A percentile compares a stretch with the other conserved stretches of the same genome.
Conservation (phyloP, 2,329 filamentous ascomycete genomes). For the Exophiala dermatitidis region DNA sequence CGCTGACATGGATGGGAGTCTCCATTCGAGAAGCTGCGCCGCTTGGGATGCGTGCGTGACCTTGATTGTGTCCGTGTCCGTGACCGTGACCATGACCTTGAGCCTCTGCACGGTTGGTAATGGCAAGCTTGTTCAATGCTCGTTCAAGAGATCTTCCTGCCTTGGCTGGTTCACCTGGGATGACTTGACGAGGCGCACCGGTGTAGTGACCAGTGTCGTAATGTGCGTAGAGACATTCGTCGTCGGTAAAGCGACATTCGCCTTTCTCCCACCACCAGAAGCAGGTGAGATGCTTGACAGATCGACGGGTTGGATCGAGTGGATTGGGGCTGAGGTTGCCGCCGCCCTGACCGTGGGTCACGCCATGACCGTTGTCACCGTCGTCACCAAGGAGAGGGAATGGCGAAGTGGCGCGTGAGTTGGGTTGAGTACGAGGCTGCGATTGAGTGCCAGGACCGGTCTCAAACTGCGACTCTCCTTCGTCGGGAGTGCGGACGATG, state of each 20-base stretch:
- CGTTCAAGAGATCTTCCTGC: slow-evolving; percentile 26
- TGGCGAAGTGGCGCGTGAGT: slow-evolving; percentile 6
- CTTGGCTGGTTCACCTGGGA: slow-evolving; percentile 22
- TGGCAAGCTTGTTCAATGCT: slow-evolving; percentile 16
- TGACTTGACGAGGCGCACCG: slow-evolving; percentile 14
- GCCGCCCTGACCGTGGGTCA: background rate
- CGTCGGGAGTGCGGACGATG: slow-evolving; percentile 4
- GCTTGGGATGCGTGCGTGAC: no score
- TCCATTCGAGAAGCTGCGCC: slow-evolving; percentile 4
- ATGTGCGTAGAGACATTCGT: slow-evolving; percentile 31
- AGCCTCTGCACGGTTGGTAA: slow-evolving; percentile 4
- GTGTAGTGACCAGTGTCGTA: slow-evolving; percentile 26
- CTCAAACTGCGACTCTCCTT: background rate
- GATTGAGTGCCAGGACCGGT: background rate
- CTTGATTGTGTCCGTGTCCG: no score
- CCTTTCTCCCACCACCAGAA: slow-evolving; percentile 29
- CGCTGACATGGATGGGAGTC: slow-evolving; percentile 1
- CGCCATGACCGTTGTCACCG: no score
- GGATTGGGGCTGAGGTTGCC: background rate
- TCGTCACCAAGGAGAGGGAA: slow-evolving; percentile 1
- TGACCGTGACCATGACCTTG: no score
- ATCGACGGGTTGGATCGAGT: slow-evolving; percentile 11
- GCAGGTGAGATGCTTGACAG: slow-evolving; percentile 31
- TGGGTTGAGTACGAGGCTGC: slow-evolving; percentile 4
- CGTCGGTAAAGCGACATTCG: slow-evolving; percentile 26